Base-by-base conservation (phyloP, 768 basidiomycete genomes). In the Psilocybe tampanensis region DNA sequence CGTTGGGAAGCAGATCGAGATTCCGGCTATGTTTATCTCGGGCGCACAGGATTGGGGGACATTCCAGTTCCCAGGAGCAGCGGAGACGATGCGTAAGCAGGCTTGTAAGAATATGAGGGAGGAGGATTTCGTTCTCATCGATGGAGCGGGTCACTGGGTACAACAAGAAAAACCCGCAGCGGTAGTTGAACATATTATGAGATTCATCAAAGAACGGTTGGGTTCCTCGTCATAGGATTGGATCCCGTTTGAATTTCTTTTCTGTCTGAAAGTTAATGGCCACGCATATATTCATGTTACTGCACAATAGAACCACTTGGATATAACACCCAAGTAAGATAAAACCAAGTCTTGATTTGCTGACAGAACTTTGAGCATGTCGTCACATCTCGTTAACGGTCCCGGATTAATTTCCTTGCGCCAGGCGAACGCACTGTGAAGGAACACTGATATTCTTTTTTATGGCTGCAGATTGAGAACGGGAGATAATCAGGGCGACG, bases 131-230 rank as follows among this genome's bases (percentile, higher is more conserved):
- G 75, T 84, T n/a, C 57, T 88, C 42, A 69, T 86, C 8, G 70
- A 78, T 2, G 80, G 78, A 3, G 84, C 84, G 0, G 86, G 86
- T 0, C 86, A 86, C 67, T 86, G 86, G 86, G 82, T 81, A 17
- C 84, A 83, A 64, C 83, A 86, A 64, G 86, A 86, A 64, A 59
- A 73, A 24, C 77, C 80, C 12, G 74, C 74, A 43, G 71, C 61
- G 12, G 76, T 86, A 15, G 66, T 82, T 7, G 44, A 69, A 18
- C 68, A 72, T 48, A 53, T 86, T 52, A 47, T 76, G 48, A 55
- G 65, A 24, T 85, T 86, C 61, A 41, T 68, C 17, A 62, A 51
- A 50, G 53, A 51, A 48, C 19, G 29, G 29, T 29, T 29, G 29
- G 9, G 4, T 29, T 39, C 15, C 15, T 15, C 12, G 4, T 39